Base-by-base conservation (phyloP, 2,329 filamentous ascomycete species). In the Scorias spongiosa region DNA sequence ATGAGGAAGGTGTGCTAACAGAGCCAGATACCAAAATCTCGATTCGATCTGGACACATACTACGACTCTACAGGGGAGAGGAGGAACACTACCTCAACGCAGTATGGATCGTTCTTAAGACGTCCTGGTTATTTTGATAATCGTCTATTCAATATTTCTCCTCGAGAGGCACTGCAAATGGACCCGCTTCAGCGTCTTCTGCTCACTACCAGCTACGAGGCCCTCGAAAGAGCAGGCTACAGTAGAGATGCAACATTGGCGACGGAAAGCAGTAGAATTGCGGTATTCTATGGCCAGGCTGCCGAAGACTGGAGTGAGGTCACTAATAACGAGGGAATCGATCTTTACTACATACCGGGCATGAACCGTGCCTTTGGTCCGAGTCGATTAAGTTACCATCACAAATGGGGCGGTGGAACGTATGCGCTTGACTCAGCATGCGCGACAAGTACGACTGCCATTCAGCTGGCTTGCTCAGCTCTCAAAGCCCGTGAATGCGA, bases 71-170 rank as follows among this genome's bases (percentile, higher is more conserved):
- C 51, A 2, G 57, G 57, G 0, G 57, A 58, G 29, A 54, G 0
- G 9, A 12, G 11, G 15, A 36, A 36, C 32, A 36, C 11, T 12
- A 64, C 45, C 29, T 44, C 39, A 3, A 59, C 56, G 0, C 52
- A 46, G 5, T 63, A 58, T 40, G 63, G 64, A 2, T 62, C 57
- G 41, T 66, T 60, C 28, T 53, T 67, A n/a, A 53, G 63, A 11
- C 40, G 59, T 3, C 60, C 64, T 0, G 63, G 57, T 1, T 28
- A 55, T 1, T 67, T 68, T 43, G 64, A 68, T 48, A 48, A 58
- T 2, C 49, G 49, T 0, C 64, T 67, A 45, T 68, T 68, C 53
- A 59, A 63, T 39, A 65, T 67, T 52, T 56, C 52, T 10, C 58
- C 56, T 11, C 41, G 52, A 17, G 56, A 59, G 42, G 53, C 54